These are phyloP conservation scores for Avena insularis DNA, from an alignment of 176 grass and related monocot species.

Conservation along the genomic window DNA sequence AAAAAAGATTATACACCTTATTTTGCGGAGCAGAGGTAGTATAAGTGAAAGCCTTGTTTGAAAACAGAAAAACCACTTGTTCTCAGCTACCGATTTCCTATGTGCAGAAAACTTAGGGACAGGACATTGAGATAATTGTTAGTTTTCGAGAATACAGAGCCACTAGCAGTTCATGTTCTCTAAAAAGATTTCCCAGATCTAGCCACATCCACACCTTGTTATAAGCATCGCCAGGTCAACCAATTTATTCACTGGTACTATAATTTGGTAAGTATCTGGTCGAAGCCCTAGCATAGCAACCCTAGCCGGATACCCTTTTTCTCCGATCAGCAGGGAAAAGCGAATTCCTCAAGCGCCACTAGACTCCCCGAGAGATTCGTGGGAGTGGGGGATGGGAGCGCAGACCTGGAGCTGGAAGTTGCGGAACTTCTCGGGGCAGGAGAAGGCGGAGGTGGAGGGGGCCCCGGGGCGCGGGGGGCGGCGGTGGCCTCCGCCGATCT, in stretches of 20 bases:
- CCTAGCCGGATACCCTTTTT: neutral
- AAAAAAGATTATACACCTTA: too few relatives aligned
- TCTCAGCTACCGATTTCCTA: neutral
- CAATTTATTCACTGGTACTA: neutral
- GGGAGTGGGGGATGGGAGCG: neutral
- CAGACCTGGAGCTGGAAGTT: conserved; percentile 66
- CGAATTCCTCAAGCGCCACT: neutral
- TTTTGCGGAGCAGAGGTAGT: too few relatives aligned
- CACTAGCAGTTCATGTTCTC: neutral
- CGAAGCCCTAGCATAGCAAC: neutral
- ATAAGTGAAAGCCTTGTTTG: neutral
- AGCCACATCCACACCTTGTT: neutral
- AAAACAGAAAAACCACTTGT: neutral
- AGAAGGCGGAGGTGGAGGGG: conserved; percentile 47
- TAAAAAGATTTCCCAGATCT: conserved; percentile 10
- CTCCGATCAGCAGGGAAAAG: neutral
- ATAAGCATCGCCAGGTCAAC: neutral
- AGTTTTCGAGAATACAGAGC: neutral
- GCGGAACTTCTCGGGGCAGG: conserved; percentile 64
- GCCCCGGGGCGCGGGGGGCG: conserved; percentile 45
- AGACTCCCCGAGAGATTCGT: neutral
- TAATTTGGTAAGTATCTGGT: neutral
- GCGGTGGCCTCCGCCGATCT: conserved; percentile 63
- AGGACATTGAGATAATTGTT: neutral
- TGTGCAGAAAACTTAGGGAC: neutral